Base-by-base conservation (phyloP, 192 early-diverging fungal genomes). In the Coemansia umbellata region DNA sequence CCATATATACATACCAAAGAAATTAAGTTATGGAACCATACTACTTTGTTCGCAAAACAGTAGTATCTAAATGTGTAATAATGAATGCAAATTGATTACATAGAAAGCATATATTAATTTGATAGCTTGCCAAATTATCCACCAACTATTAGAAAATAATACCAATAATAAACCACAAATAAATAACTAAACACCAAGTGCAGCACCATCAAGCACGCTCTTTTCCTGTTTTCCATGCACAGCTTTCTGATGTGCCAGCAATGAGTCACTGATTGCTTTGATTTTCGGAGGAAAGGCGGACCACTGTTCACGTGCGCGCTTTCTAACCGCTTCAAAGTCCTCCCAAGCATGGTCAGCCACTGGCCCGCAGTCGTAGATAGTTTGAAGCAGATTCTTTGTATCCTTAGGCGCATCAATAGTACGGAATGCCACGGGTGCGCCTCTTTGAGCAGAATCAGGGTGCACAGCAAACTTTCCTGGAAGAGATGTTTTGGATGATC, bases 401-500 rank as follows among this genome's bases (percentile, higher is more conserved):
- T 62, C 69, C 6, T 63, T 9, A 0, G 66, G 55, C 45, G 37
- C 49, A 15, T 75, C 45, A 24, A 0, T 17, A 21, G 22, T 8
- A 15, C 37, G 67, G 18, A 54, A 66, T 3, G 53, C 68, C 8
- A 78, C 68, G 15, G 68, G 74, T 1, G 58, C 67, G 26, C 71
- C 63, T 28, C 18, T 27, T 55, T 74, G 60, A 15, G 40, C 26
- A 0, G 62, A 41, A 35, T 68, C 65, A 0, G 60, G 35, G 15
- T 52, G 45, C 0, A 78, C 75, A 19, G 69, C 55, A 30, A 78
- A 68, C 21, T 21, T 32, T 8, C 92, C 92, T 1, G 92, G 92
- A 31, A 94, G 62, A 63, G 85, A 88, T 33, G 81, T 75, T 59
- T 94, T 94, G 19, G 60, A 68, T 0, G 79, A 48, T 15, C 85